Evolutionary conservation across 768 basidiomycete genomes (phyloP).

Genomic region (Trametes maxima): DNA sequence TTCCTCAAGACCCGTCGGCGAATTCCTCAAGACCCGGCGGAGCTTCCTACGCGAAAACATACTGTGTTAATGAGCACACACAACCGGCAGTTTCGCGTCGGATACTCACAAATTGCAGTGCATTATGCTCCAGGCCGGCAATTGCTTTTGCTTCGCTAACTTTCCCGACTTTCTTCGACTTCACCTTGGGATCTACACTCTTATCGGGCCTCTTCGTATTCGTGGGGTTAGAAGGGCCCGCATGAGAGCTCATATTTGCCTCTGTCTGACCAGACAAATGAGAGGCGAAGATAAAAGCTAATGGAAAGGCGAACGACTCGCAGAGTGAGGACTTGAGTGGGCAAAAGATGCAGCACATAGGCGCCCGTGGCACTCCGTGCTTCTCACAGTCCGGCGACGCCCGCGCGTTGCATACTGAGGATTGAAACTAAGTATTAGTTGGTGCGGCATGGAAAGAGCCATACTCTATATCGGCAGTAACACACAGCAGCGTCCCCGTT

Average conservation of each 20-base stretch:
- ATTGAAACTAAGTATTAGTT: too few species aligned
- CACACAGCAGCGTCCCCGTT: conserved; percentile 9
- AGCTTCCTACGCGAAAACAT: conserved; percentile 45
- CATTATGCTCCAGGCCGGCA: conserved; percentile 51
- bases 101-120: conserved; percentile 51
- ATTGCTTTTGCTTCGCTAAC: conserved; percentile 51
- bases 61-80: conserved; percentile 25
- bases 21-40: conserved; percentile 59
- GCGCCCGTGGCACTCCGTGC: too few species aligned
- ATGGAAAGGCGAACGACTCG: neutral
- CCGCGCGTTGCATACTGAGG: too few species aligned
- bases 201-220: conserved; percentile 13
- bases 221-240: conserved; percentile 21
- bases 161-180: conserved; percentile 43
- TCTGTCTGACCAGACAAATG: too few species aligned
- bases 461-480: too few species aligned
- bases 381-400: too few species aligned
- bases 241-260: conserved; percentile 16
- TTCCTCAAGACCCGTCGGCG: too few species aligned
- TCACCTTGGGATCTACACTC: conserved; percentile 17
- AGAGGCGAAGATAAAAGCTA: too few species aligned
- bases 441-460: too few species aligned
- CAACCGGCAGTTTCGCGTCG: neutral
- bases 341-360: too few species aligned
- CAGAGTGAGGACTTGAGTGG: neutral